Evolutionary conservation across 2,329 filamentous ascomycete genomes (phyloP).

Genomic region (Kalaharituber pfeilii): DNA sequence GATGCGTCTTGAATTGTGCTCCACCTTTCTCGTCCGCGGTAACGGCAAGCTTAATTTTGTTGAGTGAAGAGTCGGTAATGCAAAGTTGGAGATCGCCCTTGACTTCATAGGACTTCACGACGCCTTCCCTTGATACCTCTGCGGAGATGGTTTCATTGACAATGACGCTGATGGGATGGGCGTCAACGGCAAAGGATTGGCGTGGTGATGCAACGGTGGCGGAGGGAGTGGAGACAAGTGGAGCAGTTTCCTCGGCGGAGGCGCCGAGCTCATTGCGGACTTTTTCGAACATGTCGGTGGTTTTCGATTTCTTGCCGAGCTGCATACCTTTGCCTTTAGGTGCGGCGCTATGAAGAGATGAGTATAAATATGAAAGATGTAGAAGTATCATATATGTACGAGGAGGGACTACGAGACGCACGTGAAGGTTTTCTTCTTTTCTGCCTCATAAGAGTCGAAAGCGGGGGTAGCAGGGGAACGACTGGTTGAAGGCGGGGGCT

Average conservation of each 20-base stretch:
- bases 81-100: conserved; percentile 85
- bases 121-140: conserved; percentile 72
- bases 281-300: conserved; percentile 90
- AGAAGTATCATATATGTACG: too few species aligned
- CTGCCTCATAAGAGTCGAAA: conserved; percentile 88
- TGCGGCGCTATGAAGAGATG: conserved; percentile 30
- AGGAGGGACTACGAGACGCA: conserved; percentile 30
- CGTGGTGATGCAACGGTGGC: conserved; percentile 32
- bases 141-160: conserved; percentile 82
- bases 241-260: conserved; percentile 52
- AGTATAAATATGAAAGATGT: not conserved
- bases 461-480: conserved; percentile 40
- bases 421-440: conserved; percentile 90
- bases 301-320: conserved; percentile 95
- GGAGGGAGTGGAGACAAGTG: conserved; percentile 24
- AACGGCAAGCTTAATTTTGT: conserved; percentile 77
- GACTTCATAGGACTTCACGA: conserved; percentile 68
- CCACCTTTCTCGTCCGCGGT: conserved; percentile 42
- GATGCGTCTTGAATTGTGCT: conserved; percentile 75
- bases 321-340: conserved; percentile 97
- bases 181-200: conserved; percentile 40
- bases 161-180: conserved; percentile 71
- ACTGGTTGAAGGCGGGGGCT: conserved; percentile 52
- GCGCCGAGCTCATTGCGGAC: conserved; percentile 82
- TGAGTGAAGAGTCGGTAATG: conserved; percentile 72